These are phyloP conservation scores for Pythium guiyangense DNA, from an alignment of 352 stramenopile species.

Conservation along the genomic window DNA sequence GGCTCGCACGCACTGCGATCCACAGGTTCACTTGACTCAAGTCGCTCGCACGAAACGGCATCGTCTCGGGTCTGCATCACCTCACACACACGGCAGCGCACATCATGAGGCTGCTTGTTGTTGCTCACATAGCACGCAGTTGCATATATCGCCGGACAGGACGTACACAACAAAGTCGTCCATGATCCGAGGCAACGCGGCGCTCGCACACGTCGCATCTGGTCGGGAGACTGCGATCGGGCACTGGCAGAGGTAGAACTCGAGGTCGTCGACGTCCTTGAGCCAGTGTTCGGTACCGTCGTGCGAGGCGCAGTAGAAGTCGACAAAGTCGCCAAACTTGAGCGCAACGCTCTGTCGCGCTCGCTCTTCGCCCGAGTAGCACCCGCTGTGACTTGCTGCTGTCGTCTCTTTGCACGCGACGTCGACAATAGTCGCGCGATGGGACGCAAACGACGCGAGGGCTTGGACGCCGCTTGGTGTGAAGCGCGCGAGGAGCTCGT, in stretches of 20 bases:
- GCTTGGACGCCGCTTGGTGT: conserved; percentile 17
- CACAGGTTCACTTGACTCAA: conserved; percentile 84
- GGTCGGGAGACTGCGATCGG: conserved; percentile 56
- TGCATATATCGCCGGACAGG: background rate
- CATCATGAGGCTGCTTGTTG: too few species aligned
- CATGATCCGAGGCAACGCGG: conserved; percentile 50
- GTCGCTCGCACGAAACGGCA: conserved; percentile 20
- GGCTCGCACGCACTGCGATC: conserved; percentile 56
- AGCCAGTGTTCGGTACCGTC: conserved; percentile 57
- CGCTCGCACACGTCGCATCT: conserved; percentile 33
- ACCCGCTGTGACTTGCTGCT: conserved; percentile 7
- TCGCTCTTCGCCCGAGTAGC: conserved; percentile 57
- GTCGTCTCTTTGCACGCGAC: conserved; percentile 61
- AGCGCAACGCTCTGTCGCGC: conserved; percentile 64
- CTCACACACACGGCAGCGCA: background rate
- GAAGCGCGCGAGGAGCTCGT: conserved; percentile 18
- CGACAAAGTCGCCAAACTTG: conserved; percentile 82
- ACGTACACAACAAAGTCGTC: conserved; percentile 55
- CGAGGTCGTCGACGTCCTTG: conserved; percentile 53
- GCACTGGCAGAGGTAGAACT: conserved; percentile 84
- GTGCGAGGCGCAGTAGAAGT: conserved; percentile 53
- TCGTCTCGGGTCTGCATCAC: conserved; percentile 28
- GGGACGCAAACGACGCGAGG: conserved; percentile 19
- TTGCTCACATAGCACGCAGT: background rate
- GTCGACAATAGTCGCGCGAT: conserved; percentile 56